Evolutionary conservation across 805 yeast species (phyloP).

Genomic region (Saccharomycopsis javanensis): DNA sequence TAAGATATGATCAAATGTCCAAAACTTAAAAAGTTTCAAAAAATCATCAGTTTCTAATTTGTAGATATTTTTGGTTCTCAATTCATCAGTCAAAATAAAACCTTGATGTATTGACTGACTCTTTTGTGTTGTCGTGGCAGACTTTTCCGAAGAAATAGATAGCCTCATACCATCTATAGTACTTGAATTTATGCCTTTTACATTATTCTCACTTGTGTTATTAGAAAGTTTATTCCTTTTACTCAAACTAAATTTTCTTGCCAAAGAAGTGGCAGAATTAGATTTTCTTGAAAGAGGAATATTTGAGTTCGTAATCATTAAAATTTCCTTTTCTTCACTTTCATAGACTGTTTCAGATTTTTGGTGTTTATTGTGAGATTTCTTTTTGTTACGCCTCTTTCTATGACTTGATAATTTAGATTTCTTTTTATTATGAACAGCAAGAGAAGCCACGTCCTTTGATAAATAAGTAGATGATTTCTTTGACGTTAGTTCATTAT

Average conservation of each 20-base stretch:
- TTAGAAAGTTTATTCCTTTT: not conserved
- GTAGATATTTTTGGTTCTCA: constrained; percentile 10
- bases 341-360: not conserved
- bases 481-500: not conserved
- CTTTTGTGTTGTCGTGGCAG: not conserved
- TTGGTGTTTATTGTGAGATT: not conserved
- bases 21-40: constrained; percentile 17
- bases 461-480: not conserved
- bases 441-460: not conserved
- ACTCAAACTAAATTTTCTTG: not conserved
- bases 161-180: not conserved
- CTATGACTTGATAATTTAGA: not conserved
- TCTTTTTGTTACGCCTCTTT: not conserved
- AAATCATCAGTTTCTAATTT: constrained; percentile 17
- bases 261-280: not conserved
- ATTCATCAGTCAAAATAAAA: not conserved
- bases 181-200: not conserved
- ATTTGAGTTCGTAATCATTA: not conserved
- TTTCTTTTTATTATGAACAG: not conserved
- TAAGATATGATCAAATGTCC: constrained; percentile 19
- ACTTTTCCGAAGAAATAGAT: not conserved
- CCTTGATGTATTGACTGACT: not conserved
- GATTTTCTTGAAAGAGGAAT: not conserved
- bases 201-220: not conserved
- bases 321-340: not conserved